Evolutionary conservation across 208 protist species (phyloP).

Genomic region (Vickermania spadyakhi): DNA sequence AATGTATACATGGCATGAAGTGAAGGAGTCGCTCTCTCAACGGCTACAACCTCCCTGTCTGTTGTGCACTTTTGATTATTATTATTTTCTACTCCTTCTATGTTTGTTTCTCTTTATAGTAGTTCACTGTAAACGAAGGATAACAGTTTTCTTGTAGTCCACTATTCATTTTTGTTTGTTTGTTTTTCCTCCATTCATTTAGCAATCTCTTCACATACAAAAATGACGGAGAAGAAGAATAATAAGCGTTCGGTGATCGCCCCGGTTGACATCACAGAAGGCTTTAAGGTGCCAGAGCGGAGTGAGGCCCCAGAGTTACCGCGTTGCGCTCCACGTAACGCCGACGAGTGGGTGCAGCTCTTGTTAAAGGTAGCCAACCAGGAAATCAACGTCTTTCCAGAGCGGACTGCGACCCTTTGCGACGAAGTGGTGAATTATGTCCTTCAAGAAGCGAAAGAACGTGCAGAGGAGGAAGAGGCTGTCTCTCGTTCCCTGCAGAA

Average conservation of each 20-base stretch:
- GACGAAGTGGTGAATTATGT: conserved; percentile 1
- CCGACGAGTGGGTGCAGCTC: not conserved
- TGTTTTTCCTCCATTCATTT: no score
- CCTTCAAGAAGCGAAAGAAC: conserved; percentile 6
- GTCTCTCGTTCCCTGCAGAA: not conserved
- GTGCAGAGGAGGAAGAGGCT: not conserved
- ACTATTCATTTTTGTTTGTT: no score
- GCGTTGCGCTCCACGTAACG: not conserved
- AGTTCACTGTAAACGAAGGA: no score
- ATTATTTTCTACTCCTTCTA: no score
- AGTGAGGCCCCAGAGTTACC: not conserved
- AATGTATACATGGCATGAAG: no score
- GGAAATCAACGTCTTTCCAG: not conserved
- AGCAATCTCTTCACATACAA: no score
- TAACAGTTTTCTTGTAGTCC: no score
- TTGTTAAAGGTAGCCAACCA: not conserved
- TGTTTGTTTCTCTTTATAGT: no score
- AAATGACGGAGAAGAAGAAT: not conserved
- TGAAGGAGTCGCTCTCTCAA: no score
- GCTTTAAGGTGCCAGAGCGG: not conserved
- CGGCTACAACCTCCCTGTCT: no score
- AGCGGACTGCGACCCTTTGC: not conserved
- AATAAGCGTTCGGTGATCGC: not conserved
- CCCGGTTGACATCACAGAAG: not conserved
- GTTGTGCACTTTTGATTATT: no score